phyloP scores from a whole-genome alignment of 2,329 filamentous ascomycete genomes.

The Bipolaris cookei region DNA sequence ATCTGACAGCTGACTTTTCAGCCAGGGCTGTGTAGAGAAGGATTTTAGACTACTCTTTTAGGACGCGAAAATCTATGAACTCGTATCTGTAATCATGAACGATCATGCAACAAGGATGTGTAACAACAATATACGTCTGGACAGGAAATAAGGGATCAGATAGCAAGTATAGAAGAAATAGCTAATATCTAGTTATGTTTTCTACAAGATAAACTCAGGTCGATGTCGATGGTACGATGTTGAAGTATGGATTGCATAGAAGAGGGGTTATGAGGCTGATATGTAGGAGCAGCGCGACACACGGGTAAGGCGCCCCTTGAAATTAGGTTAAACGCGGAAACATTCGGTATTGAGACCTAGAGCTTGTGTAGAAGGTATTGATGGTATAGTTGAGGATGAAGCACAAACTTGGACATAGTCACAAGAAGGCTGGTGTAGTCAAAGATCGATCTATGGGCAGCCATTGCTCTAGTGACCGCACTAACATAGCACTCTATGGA shows the following conservation, averaged over 20 bases:
- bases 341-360: background rate
- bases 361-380: too few relatives aligned
- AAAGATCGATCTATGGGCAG: too few relatives aligned
- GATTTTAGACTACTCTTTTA: background rate
- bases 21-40: background rate
- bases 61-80: background rate
- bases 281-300: background rate
- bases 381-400: too few relatives aligned
- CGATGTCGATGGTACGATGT: too few relatives aligned
- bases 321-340: slow-evolving; percentile 6
- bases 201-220: too few relatives aligned
- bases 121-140: background rate
- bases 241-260: background rate
- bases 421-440: too few relatives aligned
- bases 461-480: too few relatives aligned
- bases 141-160: background rate
- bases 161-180: background rate
- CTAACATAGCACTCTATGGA: too few relatives aligned
- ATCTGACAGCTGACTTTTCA: background rate
- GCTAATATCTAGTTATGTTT: background rate
- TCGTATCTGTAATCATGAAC: background rate
- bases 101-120: background rate
- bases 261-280: background rate
- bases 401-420: background rate
- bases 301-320: background rate